These are phyloP conservation scores for Leishmania amazonensis DNA, from an alignment of 208 protist species.

Conservation along the genomic window DNA sequence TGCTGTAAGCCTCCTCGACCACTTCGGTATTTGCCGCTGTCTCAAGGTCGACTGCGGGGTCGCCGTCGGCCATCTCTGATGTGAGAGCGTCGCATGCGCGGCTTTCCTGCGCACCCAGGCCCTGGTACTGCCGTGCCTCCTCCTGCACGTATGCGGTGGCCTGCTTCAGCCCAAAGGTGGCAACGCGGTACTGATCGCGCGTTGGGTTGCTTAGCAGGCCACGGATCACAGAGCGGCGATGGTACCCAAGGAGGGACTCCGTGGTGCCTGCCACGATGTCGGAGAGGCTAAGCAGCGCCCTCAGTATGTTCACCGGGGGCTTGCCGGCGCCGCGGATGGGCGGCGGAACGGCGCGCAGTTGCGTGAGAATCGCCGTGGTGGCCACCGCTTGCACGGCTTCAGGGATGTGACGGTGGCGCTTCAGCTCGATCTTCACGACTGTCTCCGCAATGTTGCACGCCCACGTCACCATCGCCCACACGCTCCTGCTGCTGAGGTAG, in stretches of 20 bases:
- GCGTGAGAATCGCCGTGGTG: conserved; percentile 59
- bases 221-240: conserved; percentile 40
- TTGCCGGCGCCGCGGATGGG: conserved; percentile 9
- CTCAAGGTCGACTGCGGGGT: background rate
- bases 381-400: conserved; percentile 33
- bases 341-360: conserved; percentile 57
- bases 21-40: background rate
- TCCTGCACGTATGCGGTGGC: conserved; percentile 61
- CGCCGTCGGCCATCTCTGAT: conserved; percentile 5
- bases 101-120: background rate
- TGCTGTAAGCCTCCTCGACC: conserved; percentile 2
- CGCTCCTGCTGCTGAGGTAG: conserved; percentile 53
- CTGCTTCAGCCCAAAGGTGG: conserved; percentile 75
- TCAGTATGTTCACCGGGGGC: conserved; percentile 33
- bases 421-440: conserved; percentile 46
- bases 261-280: conserved; percentile 46
- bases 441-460: conserved; percentile 70
- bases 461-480: conserved; percentile 69
- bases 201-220: conserved; percentile 52
- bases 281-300: conserved; percentile 42
- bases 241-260: conserved; percentile 64
- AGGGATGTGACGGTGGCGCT: conserved; percentile 38
- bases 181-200: conserved; percentile 56
- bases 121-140: conserved; percentile 34
- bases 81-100: background rate